Base-by-base conservation (phyloP, 1,284 basidiomycete genomes). In the Ceraceosorus bombacis region DNA sequence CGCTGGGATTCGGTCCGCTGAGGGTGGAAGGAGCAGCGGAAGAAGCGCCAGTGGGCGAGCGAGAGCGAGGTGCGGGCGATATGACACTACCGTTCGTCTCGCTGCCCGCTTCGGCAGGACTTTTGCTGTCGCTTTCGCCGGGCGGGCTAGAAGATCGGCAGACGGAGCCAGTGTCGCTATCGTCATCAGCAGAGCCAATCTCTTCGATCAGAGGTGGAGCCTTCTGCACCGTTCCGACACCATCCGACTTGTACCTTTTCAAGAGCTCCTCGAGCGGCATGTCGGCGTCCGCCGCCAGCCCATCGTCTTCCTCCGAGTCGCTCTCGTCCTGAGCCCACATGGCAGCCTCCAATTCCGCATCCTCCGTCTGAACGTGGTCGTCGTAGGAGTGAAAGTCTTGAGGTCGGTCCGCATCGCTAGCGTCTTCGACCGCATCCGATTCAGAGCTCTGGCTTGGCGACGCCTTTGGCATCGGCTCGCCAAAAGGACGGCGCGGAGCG, bases 221-320 rank as follows among this genome's bases (percentile, higher is more conserved):
- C 49, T 61, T 59, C 8, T 58, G 54, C 5, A 61, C 49, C 5
- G 49, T 6, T 27, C 64, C 63, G 54, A 74, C 68, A 63, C 81
- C 81, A n/a, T n/a, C n/a, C n/a, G n/a, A n/a, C n/a, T n/a, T n/a
- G 62, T 83, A 83, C 61, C 80, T 79, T 57, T 76, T 77, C 62
- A 83, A 73, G 1, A 83, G 74, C 68, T 82, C 82, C 61, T 83
- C 82, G 55, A 83, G 80, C 0, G 82, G 80, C 54, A 83, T 51
- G 59, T 82, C 78, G 17, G 82, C 81, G 67, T 83, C 82, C 4
- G 79, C 79, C 13, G 78, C 69, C 0, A 83, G 73, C 0, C 81
- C 82, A 17, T 79, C 81, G 64, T 82, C 80, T 49, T 80, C 81
- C 63, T 81, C 79, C 67, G 82, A 81, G 49, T 79, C 79, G 55